phyloP scores from a whole-genome alignment of 2,329 filamentous ascomycete species.

The Mariannaea elegans region DNA sequence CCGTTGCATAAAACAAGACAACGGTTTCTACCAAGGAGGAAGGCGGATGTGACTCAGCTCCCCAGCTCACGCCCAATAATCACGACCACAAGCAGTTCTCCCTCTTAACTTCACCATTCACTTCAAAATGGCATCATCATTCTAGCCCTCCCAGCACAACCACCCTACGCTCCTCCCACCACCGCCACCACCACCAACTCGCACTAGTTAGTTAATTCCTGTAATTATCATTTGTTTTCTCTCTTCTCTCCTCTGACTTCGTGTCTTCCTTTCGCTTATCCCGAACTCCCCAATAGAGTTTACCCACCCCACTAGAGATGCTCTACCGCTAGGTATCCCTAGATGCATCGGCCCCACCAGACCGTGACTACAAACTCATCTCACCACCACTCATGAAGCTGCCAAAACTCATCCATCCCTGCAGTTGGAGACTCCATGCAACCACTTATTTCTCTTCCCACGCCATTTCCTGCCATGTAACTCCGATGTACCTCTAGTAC shows the following conservation, averaged over 20 bases:
- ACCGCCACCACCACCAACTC: background rate
- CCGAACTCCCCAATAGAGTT: background rate
- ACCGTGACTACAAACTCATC: background rate
- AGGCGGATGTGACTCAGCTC: constrained; percentile 16
- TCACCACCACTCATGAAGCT: constrained; percentile 13
- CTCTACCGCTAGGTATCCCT: background rate
- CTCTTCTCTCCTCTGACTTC: background rate
- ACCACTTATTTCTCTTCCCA: background rate
- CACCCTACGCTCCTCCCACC: background rate
- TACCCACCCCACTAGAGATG: background rate
- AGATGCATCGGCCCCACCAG: constrained; percentile 8
- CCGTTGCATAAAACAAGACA: background rate
- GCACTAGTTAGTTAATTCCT: background rate
- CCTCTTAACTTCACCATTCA: constrained; percentile 14
- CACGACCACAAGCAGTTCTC: constrained; percentile 1
- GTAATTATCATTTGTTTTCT: background rate
- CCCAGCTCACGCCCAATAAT: background rate
- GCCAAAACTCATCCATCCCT: constrained; percentile 8
- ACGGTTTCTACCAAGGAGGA: too few relatives aligned
- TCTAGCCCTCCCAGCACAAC: background rate
- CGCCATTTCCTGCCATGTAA: background rate
- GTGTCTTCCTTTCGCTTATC: background rate
- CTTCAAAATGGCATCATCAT: constrained; percentile 22
- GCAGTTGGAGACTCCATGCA: constrained; percentile 1
- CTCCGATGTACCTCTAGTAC: constrained; percentile 7